Evolutionary conservation across 2,329 filamentous ascomycete genomes (phyloP).

Genomic region (Mycosphaerella sp.): DNA sequence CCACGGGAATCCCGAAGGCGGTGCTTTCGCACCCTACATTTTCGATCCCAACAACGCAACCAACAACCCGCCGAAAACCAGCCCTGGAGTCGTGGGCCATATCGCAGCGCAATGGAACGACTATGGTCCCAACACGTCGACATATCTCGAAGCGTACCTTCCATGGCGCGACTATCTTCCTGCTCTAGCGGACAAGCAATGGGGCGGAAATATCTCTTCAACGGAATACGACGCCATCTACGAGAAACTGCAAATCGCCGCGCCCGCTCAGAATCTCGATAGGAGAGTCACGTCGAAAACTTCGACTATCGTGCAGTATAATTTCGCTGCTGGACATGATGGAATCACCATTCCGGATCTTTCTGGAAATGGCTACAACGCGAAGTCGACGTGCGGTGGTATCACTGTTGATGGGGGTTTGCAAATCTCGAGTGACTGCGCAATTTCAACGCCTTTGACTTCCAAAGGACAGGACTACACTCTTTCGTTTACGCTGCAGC

Average conservation of each 20-base stretch:
- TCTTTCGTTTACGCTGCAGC: slow-evolving; percentile 43
- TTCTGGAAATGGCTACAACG: slow-evolving; percentile 41
- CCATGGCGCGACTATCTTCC: slow-evolving; percentile 48
- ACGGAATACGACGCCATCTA: slow-evolving; percentile 39
- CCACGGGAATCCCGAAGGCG: slow-evolving; percentile 40
- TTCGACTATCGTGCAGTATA: slow-evolving; percentile 36
- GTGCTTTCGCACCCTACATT: slow-evolving; percentile 46
- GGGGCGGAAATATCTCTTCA: slow-evolving; percentile 45
- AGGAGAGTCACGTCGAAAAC: slow-evolving; percentile 36
- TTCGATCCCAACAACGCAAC: slow-evolving; percentile 47
- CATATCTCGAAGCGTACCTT: slow-evolving; percentile 50
- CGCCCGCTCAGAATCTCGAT: slow-evolving; percentile 49
- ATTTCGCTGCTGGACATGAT: too few relatives aligned
- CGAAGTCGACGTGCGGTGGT: slow-evolving; percentile 35
- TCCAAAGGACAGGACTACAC: slow-evolving; percentile 55
- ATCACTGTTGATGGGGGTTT: slow-evolving; percentile 9
- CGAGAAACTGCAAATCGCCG: slow-evolving; percentile 35
- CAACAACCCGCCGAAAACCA: slow-evolving; percentile 42
- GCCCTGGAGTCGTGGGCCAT: slow-evolving; percentile 43
- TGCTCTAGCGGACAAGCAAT: slow-evolving; percentile 49
- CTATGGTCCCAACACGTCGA: slow-evolving; percentile 48
- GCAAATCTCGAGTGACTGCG: slow-evolving; percentile 35
- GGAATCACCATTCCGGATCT: slow-evolving; percentile 19
- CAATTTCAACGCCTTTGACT: slow-evolving; percentile 43
- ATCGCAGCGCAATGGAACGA: slow-evolving; percentile 52